A percentile compares a stretch with the other conserved stretches of the same genome.
These are phyloP conservation scores for Tieghemiomyces parasiticus DNA, from an alignment of 192 early-diverging fungal species.

Conservation along the genomic window DNA sequence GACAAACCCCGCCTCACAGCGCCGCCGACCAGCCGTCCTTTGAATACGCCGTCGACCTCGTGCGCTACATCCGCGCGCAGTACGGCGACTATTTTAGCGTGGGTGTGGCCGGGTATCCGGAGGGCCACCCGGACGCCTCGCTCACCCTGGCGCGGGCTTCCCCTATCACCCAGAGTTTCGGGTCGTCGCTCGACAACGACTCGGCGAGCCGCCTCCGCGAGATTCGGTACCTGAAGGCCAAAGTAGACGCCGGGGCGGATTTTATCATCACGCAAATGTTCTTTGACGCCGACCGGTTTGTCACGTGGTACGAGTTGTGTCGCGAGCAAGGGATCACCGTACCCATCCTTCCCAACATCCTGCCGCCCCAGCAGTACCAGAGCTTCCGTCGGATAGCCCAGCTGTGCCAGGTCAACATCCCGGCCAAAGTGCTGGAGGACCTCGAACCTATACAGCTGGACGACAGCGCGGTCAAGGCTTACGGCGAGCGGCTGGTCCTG, in stretches of 20 bases:
- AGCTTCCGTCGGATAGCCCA: constrained; percentile 79
- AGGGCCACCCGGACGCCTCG: constrained; percentile 49
- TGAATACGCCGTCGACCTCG: constrained; percentile 70
- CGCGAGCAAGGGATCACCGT: constrained; percentile 54
- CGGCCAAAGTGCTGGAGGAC: constrained; percentile 47
- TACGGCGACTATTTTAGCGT: constrained; percentile 93
- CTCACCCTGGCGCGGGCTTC: constrained; percentile 10
- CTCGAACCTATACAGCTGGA: constrained; percentile 88
- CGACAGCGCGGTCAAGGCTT: constrained; percentile 90
- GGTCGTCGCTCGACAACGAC: too few relatives aligned
- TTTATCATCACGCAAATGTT: constrained; percentile 93
- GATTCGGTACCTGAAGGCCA: constrained; percentile 61
- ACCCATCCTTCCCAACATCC: constrained; percentile 81
- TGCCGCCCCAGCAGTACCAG: constrained; percentile 88
- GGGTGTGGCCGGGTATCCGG: constrained; percentile 88
- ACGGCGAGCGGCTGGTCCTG: constrained; percentile 71
- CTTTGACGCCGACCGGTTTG: constrained; percentile 67
- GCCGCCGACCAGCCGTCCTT: constrained; percentile 36
- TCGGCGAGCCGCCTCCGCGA: constrained; percentile 34
- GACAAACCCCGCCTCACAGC: background rate
- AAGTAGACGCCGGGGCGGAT: constrained; percentile 87
- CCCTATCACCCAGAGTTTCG: constrained; percentile 2
- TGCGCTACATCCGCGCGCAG: constrained; percentile 69
- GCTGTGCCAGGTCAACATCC: constrained; percentile 75
- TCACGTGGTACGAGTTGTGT: constrained; percentile 60